Conservation (phyloP, 352 stramenopile species). For the Phytophthora sp. region DNA sequence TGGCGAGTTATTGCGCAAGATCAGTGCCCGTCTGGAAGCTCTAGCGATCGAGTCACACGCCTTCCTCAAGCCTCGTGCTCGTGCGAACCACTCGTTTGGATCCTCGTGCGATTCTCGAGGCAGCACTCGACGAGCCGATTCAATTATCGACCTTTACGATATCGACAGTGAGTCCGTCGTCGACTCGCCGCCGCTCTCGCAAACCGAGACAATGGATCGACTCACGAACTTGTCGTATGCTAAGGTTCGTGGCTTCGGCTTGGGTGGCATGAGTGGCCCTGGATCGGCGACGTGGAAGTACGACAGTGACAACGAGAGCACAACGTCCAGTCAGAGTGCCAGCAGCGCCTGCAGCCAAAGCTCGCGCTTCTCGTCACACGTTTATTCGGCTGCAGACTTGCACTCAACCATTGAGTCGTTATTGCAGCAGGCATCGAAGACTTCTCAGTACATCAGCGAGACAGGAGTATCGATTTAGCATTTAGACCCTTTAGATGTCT, state of each 20-base stretch:
- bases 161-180: slow-evolving; percentile 55
- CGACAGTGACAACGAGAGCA: slow-evolving; percentile 63
- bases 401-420: slow-evolving; percentile 80
- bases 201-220: slow-evolving; percentile 47
- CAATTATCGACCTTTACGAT: slow-evolving; percentile 64
- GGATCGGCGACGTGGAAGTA: slow-evolving; percentile 51
- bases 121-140: slow-evolving; percentile 68
- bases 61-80: slow-evolving; percentile 46
- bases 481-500: slow-evolving; percentile 1
- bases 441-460: slow-evolving; percentile 62
- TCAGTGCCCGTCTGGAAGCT: slow-evolving; percentile 56
- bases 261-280: slow-evolving; percentile 30
- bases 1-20: slow-evolving; percentile 41
- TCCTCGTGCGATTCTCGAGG: slow-evolving; percentile 59
- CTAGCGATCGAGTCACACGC: slow-evolving; percentile 49
- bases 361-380: slow-evolving; percentile 49
- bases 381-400: slow-evolving; percentile 63
- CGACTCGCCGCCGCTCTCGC: slow-evolving; percentile 37
- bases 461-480: slow-evolving; percentile 49
- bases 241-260: slow-evolving; percentile 48
- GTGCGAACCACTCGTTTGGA: slow-evolving; percentile 60
- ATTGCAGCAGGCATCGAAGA: slow-evolving; percentile 69
- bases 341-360: slow-evolving; percentile 42
- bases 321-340: slow-evolving; percentile 50
- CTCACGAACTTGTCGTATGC: slow-evolving; percentile 42